Evolutionary conservation across 306 rosid genomes (phyloP).

Genomic region (Ammopiptanthus mongolicus): DNA sequence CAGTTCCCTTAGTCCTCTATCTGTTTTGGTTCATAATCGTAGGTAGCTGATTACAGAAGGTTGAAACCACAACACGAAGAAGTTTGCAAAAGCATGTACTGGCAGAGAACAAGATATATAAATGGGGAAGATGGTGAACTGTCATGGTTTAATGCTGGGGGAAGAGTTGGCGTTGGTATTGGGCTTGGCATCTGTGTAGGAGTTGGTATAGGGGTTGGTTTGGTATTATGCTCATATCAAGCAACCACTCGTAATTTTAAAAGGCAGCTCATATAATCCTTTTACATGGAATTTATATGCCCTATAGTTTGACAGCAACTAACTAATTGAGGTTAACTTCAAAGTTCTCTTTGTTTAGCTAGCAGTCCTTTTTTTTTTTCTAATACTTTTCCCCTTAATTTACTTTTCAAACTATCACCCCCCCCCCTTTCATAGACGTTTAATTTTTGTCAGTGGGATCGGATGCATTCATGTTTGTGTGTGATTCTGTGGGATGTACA

Average conservation of each 20-base stretch:
- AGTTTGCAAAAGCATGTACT: constrained; percentile 33
- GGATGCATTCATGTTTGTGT: not conserved
- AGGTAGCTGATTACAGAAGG: constrained; percentile 33
- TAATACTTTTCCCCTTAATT: not conserved
- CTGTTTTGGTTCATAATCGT: constrained; percentile 8
- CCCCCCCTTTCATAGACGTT: not conserved
- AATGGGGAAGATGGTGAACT: constrained; percentile 60
- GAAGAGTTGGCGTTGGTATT: constrained; percentile 68
- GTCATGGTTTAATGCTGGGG: constrained; percentile 70
- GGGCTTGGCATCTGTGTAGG: constrained; percentile 63
- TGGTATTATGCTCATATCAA: constrained; percentile 50
- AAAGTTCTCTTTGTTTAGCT: constrained; percentile 23
- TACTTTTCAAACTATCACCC: not conserved
- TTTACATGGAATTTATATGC: not conserved
- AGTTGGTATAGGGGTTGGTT: constrained; percentile 49
- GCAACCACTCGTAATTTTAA: constrained; percentile 20
- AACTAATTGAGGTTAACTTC: constrained; percentile 10
- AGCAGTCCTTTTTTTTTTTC: not conserved
- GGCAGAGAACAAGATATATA: constrained; percentile 31
- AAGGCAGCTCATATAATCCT: constrained; percentile 24
- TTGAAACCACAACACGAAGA: constrained; percentile 44
- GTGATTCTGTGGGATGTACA: not conserved
- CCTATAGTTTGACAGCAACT: constrained; percentile 8
- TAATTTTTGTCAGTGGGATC: not conserved
- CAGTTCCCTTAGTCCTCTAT: not conserved